These are phyloP conservation scores for Termitomyces sp. DNA, from an alignment of 768 basidiomycete species.

Conservation along the genomic window DNA sequence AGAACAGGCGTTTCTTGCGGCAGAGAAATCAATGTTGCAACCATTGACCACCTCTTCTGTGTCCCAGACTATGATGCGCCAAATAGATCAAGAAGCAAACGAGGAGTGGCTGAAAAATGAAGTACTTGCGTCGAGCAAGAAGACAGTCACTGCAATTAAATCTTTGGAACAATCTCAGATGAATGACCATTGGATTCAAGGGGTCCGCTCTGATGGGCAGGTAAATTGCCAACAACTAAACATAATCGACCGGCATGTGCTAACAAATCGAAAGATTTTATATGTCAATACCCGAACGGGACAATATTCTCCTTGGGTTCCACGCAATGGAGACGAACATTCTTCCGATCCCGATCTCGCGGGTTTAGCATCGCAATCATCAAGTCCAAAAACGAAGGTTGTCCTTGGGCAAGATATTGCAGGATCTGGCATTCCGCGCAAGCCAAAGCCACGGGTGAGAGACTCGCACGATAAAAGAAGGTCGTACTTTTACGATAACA, in stretches of 20 bases:
- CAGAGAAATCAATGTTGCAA: slow-evolving; percentile 22
- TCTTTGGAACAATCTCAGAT: slow-evolving; percentile 34
- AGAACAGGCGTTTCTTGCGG: slow-evolving; percentile 55
- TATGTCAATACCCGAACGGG: slow-evolving; percentile 90
- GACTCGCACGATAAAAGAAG: slow-evolving; percentile 78
- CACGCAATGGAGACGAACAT: slow-evolving; percentile 65
- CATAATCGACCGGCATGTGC: background rate
- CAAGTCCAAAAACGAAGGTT: slow-evolving; percentile 49
- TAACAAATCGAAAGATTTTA: slow-evolving; percentile 61
- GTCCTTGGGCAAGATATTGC: slow-evolving; percentile 43
- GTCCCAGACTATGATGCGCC: slow-evolving; percentile 43
- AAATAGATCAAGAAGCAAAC: slow-evolving; percentile 39
- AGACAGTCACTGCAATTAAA: slow-evolving; percentile 26
- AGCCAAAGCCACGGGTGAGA: slow-evolving; percentile 83
- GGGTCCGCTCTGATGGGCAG: slow-evolving; percentile 78
- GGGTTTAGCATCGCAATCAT: slow-evolving; percentile 50
- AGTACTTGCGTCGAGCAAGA: slow-evolving; percentile 29
- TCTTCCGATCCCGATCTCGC: slow-evolving; percentile 59
- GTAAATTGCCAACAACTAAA: slow-evolving; percentile 36
- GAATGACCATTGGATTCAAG: slow-evolving; percentile 89
- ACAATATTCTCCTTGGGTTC: slow-evolving; percentile 79
- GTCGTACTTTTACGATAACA: slow-evolving; percentile 78
- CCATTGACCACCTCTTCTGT: slow-evolving; percentile 28
- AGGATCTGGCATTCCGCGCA: slow-evolving; percentile 60
- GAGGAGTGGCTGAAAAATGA: slow-evolving; percentile 55